Conservation (phyloP, 2,329 filamentous ascomycete species). For the Xylariaceae sp. region DNA sequence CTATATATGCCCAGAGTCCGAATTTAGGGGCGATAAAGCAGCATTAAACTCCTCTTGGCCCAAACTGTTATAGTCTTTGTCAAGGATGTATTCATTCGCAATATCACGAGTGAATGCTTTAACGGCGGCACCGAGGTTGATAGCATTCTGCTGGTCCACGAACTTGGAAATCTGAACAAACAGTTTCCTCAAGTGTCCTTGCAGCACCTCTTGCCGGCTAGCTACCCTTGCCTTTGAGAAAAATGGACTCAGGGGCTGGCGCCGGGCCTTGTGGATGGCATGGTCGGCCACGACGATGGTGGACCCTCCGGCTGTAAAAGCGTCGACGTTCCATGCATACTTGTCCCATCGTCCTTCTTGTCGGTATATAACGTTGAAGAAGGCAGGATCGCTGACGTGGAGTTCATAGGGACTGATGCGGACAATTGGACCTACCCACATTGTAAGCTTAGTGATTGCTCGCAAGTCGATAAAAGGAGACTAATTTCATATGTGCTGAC, state of each 20-base stretch:
- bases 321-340: slow-evolving; percentile 20
- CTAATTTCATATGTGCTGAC: not conserved
- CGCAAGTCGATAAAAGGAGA: not conserved
- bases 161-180: not conserved
- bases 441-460: not conserved
- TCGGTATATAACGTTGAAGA: slow-evolving; percentile 18
- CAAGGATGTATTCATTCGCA: slow-evolving; percentile 25
- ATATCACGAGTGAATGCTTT: slow-evolving; percentile 27
- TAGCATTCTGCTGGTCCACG: not conserved
- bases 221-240: slow-evolving; percentile 29
- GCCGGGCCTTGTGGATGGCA: slow-evolving; percentile 22
- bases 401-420: slow-evolving; percentile 25
- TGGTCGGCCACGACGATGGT: slow-evolving; percentile 14
- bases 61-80: slow-evolving; percentile 19
- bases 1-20: too few relatives aligned
- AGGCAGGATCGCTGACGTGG: slow-evolving; percentile 19
- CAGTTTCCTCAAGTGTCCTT: slow-evolving; percentile 2
- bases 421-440: slow-evolving; percentile 26
- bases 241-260: slow-evolving; percentile 25
- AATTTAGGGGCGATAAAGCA: too few relatives aligned
- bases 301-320: not conserved
- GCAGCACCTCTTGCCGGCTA: slow-evolving; percentile 4
- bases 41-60: slow-evolving; percentile 26
- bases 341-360: slow-evolving; percentile 23
- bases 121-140: slow-evolving; percentile 19